A percentile compares a stretch with the other conserved stretches of the same genome.
Evolutionary conservation across 495 filamentous ascomycete species (phyloP).

Genomic region (Xylaria nigripes): DNA sequence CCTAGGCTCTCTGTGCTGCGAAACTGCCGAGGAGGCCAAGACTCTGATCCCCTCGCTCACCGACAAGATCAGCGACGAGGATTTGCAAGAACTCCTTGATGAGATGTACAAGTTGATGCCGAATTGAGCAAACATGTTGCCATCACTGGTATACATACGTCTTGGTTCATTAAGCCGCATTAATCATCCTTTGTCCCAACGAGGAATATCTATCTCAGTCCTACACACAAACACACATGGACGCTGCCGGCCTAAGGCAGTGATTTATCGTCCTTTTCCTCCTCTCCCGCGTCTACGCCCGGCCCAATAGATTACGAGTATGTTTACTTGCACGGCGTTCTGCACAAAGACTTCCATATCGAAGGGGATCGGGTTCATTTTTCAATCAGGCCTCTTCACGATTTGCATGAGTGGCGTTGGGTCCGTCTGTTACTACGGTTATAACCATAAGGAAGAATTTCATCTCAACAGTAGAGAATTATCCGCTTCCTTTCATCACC

Average conservation of each 20-base stretch:
- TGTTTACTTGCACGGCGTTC: slow-evolving; percentile 9
- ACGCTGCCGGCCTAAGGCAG: background rate
- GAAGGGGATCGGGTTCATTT: background rate
- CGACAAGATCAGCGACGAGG: slow-evolving; percentile 79
- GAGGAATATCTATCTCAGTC: background rate
- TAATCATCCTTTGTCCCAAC: background rate
- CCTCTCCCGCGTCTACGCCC: background rate
- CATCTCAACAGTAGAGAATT: background rate
- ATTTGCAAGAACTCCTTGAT: slow-evolving; percentile 77
- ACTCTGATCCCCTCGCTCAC: slow-evolving; percentile 85
- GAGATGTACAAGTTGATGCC: slow-evolving; percentile 74
- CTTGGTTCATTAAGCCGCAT: background rate
- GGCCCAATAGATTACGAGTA: slow-evolving; percentile 8
- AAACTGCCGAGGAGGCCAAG: slow-evolving; percentile 89
- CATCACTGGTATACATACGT: background rate
- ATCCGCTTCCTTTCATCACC: background rate
- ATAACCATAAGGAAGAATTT: background rate
- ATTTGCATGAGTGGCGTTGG: slow-evolving; percentile 13
- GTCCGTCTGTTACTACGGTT: slow-evolving; percentile 5
- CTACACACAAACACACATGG: background rate
- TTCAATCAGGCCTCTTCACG: background rate
- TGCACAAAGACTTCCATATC: background rate
- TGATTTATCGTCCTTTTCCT: background rate
- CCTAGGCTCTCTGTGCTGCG: slow-evolving; percentile 81
- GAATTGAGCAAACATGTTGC: slow-evolving; percentile 7